Evolutionary conservation across 2,329 filamentous ascomycete species (phyloP), one percentile per base, ranked within the genome.

Genomic region (Fusarium lateritium): DNA sequence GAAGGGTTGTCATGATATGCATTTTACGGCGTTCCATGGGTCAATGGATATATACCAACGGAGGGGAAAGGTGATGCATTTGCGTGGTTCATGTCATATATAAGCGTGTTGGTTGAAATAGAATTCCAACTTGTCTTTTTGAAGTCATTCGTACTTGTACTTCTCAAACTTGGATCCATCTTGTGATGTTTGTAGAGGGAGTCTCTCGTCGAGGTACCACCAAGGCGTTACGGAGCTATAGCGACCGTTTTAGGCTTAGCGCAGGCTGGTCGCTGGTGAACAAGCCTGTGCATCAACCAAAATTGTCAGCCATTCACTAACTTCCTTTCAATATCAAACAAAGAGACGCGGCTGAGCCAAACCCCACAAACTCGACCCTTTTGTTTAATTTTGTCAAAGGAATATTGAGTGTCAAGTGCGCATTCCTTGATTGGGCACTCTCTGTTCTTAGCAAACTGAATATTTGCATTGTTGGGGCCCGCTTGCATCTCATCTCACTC

Each of bases 11-110:
- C 42, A 63, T 64, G 57, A 63, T 47, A 49, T 67, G 62, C 50
- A 69, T 64, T 33, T 6, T 22, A 50, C 26, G 67, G 67, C 55
- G 67, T 69, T 42, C n/a, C n/a, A n/a, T n/a, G 63, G 26, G 39
- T 46, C 39, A 38, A 67, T 47, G 67, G 40, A 56, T 57, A 63
- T 43, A 65, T 70, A 69, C 67, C 66, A 69, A 46, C 49, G 44
- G 57, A 46, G 47, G 42, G 45, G 26, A 51, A 28, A 36, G 33
- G 22, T 26, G 50, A 34, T 56, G 38, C 21, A 58, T 70, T 44
- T 56, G 22, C 38, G 31, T 19, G 49, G 26, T 19, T 38, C n/a
- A 47, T 47, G 38, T 44, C 40, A 52, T 24, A 45, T 15, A 49
- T 47, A 22, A 53, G 53, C 24, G 31, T 39, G 44, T 26, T 19